phyloP scores from a whole-genome alignment of 2,329 filamentous ascomycete genomes.

The Fusarium tanahbumbuense region DNA sequence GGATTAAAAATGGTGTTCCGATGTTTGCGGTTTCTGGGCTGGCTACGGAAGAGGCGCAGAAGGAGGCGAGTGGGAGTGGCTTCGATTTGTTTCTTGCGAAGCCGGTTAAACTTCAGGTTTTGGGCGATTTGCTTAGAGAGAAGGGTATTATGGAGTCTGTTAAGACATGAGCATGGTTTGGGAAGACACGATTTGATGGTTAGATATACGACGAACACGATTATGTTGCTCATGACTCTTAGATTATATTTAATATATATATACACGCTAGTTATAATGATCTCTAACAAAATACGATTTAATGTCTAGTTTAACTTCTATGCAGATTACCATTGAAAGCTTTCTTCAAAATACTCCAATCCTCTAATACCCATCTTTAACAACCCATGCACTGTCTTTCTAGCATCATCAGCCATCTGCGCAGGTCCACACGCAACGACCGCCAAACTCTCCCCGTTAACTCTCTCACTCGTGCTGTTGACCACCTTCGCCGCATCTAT shows the following conservation, averaged over 20 bases:
- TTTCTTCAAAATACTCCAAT: slow-evolving; percentile 59
- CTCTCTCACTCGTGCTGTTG: slow-evolving; percentile 39
- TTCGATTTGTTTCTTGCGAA: background rate
- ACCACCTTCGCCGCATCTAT: slow-evolving; percentile 52
- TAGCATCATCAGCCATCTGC: slow-evolving; percentile 58
- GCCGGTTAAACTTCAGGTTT: background rate
- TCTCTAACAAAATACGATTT: background rate
- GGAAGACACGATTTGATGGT: background rate
- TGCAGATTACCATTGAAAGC: slow-evolving; percentile 58
- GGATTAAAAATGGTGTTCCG: background rate
- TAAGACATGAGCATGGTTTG: background rate
- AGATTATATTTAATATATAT: background rate
- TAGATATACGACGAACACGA: background rate
- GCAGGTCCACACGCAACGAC: slow-evolving; percentile 60
- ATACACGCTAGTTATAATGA: background rate
- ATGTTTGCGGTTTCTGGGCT: background rate
- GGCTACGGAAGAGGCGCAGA: background rate
- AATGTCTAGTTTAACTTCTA: too few species aligned
- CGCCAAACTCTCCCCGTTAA: slow-evolving; percentile 48
- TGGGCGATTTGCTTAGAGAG: background rate
- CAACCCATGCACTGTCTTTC: slow-evolving; percentile 51
- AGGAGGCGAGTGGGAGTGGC: background rate
- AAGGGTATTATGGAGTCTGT: background rate
- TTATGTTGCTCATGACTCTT: background rate
- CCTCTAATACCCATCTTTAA: slow-evolving; percentile 43